Evolutionary conservation across 1,284 basidiomycete genomes (phyloP).

Genomic region (Meira miltonrushii): DNA sequence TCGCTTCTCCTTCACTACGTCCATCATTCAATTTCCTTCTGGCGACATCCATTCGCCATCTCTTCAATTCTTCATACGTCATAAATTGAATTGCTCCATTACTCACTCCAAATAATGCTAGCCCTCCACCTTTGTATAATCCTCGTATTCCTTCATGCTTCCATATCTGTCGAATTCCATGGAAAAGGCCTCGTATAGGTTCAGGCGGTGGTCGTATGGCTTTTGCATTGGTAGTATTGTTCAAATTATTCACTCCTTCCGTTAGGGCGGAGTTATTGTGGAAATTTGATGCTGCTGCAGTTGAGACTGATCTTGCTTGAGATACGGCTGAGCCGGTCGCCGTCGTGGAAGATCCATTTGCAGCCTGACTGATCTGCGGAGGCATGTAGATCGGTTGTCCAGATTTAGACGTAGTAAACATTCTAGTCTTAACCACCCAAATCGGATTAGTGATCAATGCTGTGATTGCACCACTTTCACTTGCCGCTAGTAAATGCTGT

Average conservation of each 20-base stretch:
- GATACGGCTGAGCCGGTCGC: conserved; percentile 1
- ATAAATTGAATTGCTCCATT: conserved; percentile 97
- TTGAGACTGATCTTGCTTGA: conserved; percentile 7
- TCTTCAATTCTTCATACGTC: conserved; percentile 91
- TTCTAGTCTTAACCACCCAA: conserved; percentile 96
- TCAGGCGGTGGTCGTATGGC: conserved; percentile 16
- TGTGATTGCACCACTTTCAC: conserved; percentile 85
- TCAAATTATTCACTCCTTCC: not conserved
- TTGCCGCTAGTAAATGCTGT: conserved; percentile 81
- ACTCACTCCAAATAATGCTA: conserved; percentile 87
- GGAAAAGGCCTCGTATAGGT: conserved; percentile 35
- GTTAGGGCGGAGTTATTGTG: not conserved
- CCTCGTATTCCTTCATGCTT: conserved; percentile 66
- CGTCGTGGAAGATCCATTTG: not conserved
- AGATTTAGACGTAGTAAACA: conserved; percentile 71
- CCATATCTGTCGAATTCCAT: conserved; percentile 37
- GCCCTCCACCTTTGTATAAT: conserved; percentile 77
- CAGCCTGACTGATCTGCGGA: not conserved
- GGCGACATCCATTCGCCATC: conserved; percentile 61
- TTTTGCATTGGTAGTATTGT: no score
- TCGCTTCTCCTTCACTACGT: not conserved
- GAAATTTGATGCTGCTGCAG: not conserved
- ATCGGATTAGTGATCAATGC: conserved; percentile 95
- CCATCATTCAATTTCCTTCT: conserved; percentile 10
- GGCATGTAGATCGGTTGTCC: conserved; percentile 59